phyloP scores from a whole-genome alignment of 164 flowering plant genomes.

The Taxillus chinensis region DNA sequence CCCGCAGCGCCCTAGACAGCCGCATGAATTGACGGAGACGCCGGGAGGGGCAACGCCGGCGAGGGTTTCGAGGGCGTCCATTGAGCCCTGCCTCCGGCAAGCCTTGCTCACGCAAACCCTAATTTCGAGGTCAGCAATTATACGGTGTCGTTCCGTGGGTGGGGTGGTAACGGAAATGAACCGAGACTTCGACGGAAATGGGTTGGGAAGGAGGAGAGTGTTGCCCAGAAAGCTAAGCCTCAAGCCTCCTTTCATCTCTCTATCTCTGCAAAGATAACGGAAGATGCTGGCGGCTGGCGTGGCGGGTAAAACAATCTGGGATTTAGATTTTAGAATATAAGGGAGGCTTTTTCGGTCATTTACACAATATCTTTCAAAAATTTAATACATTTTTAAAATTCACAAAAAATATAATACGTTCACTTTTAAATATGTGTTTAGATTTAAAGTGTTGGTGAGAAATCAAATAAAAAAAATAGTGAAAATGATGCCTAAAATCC shows the following conservation, averaged over 20 bases:
- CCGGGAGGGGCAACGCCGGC: slow-evolving; percentile 50
- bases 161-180: not conserved
- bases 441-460: too few species aligned
- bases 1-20: slow-evolving; percentile 85
- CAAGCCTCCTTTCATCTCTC: not conserved
- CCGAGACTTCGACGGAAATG: not conserved
- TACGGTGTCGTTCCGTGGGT: not conserved
- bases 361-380: too few species aligned
- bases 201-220: not conserved
- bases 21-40: slow-evolving; percentile 56
- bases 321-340: too few species aligned
- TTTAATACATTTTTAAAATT: too few species aligned
- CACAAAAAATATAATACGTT: too few species aligned
- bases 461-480: too few species aligned
- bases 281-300: not conserved
- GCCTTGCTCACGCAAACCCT: slow-evolving; percentile 69
- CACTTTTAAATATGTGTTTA: too few species aligned
- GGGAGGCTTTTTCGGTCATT: too few species aligned
- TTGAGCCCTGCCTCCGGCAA: slow-evolving; percentile 71
- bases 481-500: too few species aligned
- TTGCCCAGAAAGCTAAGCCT: not conserved
- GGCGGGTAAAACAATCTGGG: too few species aligned
- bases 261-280: not conserved
- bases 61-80: slow-evolving; percentile 49
- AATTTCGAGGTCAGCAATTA: slow-evolving; percentile 25